A percentile compares a stretch with the other conserved stretches of the same genome.
phyloP scores from a whole-genome alignment of 2,329 filamentous ascomycete species.

The Eutypa lata region DNA sequence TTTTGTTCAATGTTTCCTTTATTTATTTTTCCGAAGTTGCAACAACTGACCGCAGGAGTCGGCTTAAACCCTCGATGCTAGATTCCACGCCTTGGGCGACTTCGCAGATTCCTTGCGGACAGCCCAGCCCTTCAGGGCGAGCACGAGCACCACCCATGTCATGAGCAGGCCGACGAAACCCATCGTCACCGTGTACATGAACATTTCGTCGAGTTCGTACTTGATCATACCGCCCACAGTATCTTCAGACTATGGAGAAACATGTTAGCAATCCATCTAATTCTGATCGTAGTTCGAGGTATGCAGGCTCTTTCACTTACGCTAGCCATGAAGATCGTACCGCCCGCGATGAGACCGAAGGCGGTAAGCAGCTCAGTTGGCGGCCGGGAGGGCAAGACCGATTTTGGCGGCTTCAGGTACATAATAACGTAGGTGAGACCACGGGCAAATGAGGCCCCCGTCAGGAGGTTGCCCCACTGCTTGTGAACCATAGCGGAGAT shows the following conservation, averaged over 20 bases:
- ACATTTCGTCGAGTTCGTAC: constrained; percentile 83
- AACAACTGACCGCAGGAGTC: no score
- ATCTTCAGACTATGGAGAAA: constrained; percentile 61
- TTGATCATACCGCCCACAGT: constrained; percentile 73
- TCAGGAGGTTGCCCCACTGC: constrained; percentile 86
- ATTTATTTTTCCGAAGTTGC: background rate
- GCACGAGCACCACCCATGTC: constrained; percentile 74
- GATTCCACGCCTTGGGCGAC: constrained; percentile 12
- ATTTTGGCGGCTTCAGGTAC: constrained; percentile 77
- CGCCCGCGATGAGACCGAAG: constrained; percentile 84
- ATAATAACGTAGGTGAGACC: constrained; percentile 75
- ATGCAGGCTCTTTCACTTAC: constrained; percentile 49
- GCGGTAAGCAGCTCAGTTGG: constrained; percentile 85
- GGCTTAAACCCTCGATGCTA: constrained; percentile 13
- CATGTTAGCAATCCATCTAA: constrained; percentile 4
- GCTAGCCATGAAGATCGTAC: constrained; percentile 89
- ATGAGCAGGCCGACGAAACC: constrained; percentile 80
- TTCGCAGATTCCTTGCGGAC: constrained; percentile 41
- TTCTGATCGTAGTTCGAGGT: background rate
- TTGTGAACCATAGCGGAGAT: constrained; percentile 88
- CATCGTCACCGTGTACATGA: constrained; percentile 85
- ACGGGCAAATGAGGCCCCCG: constrained; percentile 76
- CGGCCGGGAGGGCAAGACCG: constrained; percentile 76
- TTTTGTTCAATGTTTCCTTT: background rate
- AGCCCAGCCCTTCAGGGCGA: constrained; percentile 89